Conservation (phyloP, 2,329 filamentous ascomycete species). For the Mycosphaerelloides madeirae region DNA sequence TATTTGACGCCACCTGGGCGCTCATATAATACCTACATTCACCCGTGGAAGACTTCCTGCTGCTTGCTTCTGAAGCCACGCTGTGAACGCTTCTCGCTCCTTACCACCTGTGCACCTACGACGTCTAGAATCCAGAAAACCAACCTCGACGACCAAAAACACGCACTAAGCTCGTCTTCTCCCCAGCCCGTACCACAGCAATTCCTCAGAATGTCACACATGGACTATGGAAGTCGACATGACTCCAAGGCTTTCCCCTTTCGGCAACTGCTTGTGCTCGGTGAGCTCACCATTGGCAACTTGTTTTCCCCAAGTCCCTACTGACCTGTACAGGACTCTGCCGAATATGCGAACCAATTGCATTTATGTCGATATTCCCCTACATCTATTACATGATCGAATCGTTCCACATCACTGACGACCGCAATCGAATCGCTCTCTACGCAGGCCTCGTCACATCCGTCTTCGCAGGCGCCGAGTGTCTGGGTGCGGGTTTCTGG, state of each 20-base stretch:
- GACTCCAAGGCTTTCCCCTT: conserved; percentile 48
- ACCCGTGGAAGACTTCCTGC: not conserved
- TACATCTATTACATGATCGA: conserved; percentile 98
- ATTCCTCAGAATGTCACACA: conserved; percentile 15
- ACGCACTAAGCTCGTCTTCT: not conserved
- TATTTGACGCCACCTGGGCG: conserved; percentile 6
- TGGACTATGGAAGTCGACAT: conserved; percentile 11
- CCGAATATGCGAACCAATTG: conserved; percentile 96
- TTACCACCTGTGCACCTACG: conserved; percentile 12
- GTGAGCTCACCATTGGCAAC: conserved; percentile 34
- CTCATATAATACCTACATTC: not conserved
- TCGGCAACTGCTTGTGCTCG: conserved; percentile 54
- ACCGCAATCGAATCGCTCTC: conserved; percentile 75
- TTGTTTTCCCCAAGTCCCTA: not conserved
- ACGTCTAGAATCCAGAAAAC: not conserved
- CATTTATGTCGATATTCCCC: conserved; percentile 98
- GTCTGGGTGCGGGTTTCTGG: conserved; percentile 88
- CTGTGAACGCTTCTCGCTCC: conserved; percentile 6
- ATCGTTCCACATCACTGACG: conserved; percentile 78
- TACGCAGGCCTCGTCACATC: conserved; percentile 96
- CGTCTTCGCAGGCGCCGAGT: conserved; percentile 92
- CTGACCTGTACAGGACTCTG: conserved; percentile 51
- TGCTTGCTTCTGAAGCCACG: not conserved
- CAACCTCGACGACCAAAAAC: no score
- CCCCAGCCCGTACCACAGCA: conserved; percentile 3